Base-by-base conservation (phyloP, 2,329 filamentous ascomycete species). In the Trichophyton rubrum region DNA sequence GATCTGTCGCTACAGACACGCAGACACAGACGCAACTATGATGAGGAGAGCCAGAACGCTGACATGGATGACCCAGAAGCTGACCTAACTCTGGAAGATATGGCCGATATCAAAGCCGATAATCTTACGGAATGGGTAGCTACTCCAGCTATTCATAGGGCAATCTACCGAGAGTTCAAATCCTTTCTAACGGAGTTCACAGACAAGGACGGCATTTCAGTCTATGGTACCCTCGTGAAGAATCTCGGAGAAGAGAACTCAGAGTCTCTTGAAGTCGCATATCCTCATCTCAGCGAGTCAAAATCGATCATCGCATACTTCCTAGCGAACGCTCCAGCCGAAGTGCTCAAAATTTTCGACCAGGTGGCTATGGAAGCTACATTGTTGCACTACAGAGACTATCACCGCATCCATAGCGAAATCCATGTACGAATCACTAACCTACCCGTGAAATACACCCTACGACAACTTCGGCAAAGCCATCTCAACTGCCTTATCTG, bases 361-460 rank as follows among this genome's bases (percentile, higher is more conserved):
- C 86, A 95, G 66, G 92, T 96, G 3, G 92, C 93, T 61, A 92
- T 99, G 84, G 93, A 99, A 64, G 91, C 95, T 41, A 92, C 95
- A 3, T 83, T 97, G 22, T 85, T 97, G 60, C 90, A 97, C 73
- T 99, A 97, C 75, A 92, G 91, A 1, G 91, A 97, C 73, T 99
- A 99, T 73, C 90, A 96, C 72, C 88, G 90, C 64, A 99, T 99
- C 68, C 93, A 97, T 74, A 88, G 90, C 30, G 93, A 99, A 73
- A 96, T 99, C 59, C 93, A 99, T 71, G 92, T 99, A 60, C 90
- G 93, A 63, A 95, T 99, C 70, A 91, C 90, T 22, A 92, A 97
- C 68, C 80, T 99, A 15, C 95, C 93, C 3, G 88, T 96, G 33
- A 88, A 91, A 69, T 96, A 96, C 74, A 99, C 93, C 1, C 83